These are phyloP conservation scores for Dillenia turbinata DNA, from an alignment of 164 flowering plant genomes.

Conservation along the genomic window DNA sequence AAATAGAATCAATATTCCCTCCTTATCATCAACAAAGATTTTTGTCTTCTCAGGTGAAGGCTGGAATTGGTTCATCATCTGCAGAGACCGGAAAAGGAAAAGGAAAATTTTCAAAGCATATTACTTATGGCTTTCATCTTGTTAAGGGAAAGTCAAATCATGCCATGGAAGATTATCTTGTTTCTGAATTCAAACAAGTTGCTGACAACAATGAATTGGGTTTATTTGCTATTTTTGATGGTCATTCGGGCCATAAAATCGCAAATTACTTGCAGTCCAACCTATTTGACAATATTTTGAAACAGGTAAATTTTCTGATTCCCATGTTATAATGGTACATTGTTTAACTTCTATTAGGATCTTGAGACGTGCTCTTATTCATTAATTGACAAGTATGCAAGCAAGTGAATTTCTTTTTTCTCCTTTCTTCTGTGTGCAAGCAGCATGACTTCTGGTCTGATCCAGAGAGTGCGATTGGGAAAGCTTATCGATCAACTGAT, in stretches of 20 bases:
- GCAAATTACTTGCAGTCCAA: conserved; percentile 68
- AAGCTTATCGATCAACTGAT: conserved; percentile 65
- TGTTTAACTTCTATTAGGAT: too few relatives aligned
- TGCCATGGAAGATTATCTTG: conserved; percentile 85
- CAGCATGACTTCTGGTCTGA: conserved; percentile 68
- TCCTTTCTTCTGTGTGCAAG: conserved; percentile 9
- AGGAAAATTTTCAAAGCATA: conserved; percentile 62
- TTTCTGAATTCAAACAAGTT: conserved; percentile 73
- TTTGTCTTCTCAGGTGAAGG: conserved; percentile 50
- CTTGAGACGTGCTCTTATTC: too few relatives aligned
- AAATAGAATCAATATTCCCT: too few relatives aligned
- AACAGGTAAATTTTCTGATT: conserved; percentile 48
- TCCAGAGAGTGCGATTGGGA: conserved; percentile 61
- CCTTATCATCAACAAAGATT: background rate
- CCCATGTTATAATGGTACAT: too few relatives aligned
- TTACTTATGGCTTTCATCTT: conserved; percentile 79
- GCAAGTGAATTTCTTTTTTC: background rate
- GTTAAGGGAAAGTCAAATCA: conserved; percentile 74
- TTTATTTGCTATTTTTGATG: conserved; percentile 89
- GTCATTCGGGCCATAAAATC: conserved; percentile 77
- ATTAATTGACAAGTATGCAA: too few relatives aligned
- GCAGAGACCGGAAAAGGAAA: conserved; percentile 87
- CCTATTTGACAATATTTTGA: conserved; percentile 77
- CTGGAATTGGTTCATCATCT: conserved; percentile 50
- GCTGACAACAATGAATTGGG: conserved; percentile 68